Percentiles rank a stretch among this genome's conserved stretches.
These are phyloP conservation scores for Trichoderma parareesei DNA, from an alignment of 495 filamentous ascomycete species.

Conservation along the genomic window DNA sequence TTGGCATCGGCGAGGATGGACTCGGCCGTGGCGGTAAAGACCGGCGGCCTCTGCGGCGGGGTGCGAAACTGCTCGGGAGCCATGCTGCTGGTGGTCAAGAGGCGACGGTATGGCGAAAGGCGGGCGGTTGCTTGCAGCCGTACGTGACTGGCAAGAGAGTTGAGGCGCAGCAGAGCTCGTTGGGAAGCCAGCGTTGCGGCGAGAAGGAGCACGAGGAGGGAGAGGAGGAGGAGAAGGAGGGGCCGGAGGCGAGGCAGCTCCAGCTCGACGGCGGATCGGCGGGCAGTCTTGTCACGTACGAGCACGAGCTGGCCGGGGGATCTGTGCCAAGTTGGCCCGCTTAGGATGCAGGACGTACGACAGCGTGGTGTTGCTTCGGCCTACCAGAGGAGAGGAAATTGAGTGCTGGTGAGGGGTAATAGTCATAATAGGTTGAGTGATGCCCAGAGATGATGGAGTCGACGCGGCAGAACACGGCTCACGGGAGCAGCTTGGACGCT, in stretches of 20 bases:
- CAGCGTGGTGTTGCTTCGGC: neutral
- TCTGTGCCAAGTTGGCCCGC: conserved; percentile 7
- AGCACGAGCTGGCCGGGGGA: conserved; percentile 1
- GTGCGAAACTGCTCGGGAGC: conserved; percentile 46
- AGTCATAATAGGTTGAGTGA: neutral
- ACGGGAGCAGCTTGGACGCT: too few relatives aligned
- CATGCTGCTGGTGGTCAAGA: conserved; percentile 22
- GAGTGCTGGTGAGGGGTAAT: conserved; percentile 7
- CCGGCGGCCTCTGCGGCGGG: conserved; percentile 77
- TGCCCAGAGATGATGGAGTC: neutral
- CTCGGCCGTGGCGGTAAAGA: conserved; percentile 74
- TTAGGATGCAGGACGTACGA: conserved; percentile 1
- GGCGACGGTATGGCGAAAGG: conserved; percentile 16
- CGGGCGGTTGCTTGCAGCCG: conserved; percentile 24
- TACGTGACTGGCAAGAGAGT: conserved; percentile 52
- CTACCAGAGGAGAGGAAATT: conserved; percentile 1
- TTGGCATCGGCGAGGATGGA: conserved; percentile 72
- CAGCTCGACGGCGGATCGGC: conserved; percentile 26
- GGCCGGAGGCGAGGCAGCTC: conserved; percentile 27
- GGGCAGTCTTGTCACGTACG: neutral
- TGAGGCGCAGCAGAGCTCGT: conserved; percentile 55
- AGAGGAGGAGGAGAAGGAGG: conserved; percentile 39
- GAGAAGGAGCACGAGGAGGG: conserved; percentile 53
- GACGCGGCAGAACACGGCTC: neutral
- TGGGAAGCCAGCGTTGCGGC: conserved; percentile 71